Conservation (phyloP, 345 rosid species). For the Fremontodendron californicum region DNA sequence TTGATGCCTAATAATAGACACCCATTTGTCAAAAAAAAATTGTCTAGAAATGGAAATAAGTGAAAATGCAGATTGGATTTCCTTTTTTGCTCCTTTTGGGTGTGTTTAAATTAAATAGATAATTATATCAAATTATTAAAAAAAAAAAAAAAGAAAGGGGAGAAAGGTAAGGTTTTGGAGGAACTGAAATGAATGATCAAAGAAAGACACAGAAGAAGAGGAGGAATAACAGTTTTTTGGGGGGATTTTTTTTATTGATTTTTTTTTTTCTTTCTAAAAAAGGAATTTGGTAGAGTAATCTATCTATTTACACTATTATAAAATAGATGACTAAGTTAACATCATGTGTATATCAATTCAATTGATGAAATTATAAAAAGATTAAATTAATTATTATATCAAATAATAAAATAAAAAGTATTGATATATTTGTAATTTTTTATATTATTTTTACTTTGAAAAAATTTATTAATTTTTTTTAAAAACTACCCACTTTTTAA, state of each 20-base stretch:
- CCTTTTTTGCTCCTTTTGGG: background rate
- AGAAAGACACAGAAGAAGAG: background rate
- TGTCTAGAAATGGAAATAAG: background rate
- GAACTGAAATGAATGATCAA: background rate
- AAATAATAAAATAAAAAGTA: too few relatives aligned
- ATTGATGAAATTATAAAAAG: too few relatives aligned
- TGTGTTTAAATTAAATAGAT: background rate
- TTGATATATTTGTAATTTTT: too few relatives aligned
- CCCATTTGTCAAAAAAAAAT: conserved; percentile 15
- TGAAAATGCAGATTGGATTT: background rate
- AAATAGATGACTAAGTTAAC: too few relatives aligned
- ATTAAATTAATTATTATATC: too few relatives aligned
- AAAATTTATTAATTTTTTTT: too few relatives aligned
- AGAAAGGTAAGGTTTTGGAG: background rate
- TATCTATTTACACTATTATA: too few relatives aligned
- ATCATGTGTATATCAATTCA: too few relatives aligned
- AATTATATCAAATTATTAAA: background rate
- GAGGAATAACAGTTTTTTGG: conserved; percentile 1
- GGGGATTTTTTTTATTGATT: background rate
- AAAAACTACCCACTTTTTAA: too few relatives aligned
- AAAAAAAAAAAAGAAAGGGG: background rate
- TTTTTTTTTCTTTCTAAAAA: background rate
- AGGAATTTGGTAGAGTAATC: too few relatives aligned
- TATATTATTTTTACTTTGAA: too few relatives aligned
- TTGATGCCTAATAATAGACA: conserved; percentile 1